Percentiles rank a stretch among this genome's conserved stretches.
phyloP scores from a whole-genome alignment of 768 basidiomycete genomes.

The Cystofilobasidium ferigula region DNA sequence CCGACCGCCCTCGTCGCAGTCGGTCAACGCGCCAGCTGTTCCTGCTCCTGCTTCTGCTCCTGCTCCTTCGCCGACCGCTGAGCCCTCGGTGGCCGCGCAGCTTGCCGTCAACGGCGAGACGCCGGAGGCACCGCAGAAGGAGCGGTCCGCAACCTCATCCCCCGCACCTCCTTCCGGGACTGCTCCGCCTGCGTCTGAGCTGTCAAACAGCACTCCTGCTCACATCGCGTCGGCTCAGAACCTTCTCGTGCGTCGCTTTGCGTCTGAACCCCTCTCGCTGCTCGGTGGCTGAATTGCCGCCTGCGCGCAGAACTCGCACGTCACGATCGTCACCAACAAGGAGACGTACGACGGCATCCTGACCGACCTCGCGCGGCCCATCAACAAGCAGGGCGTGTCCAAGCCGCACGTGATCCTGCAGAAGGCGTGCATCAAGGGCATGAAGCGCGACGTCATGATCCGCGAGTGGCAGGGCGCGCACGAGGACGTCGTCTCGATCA shows the following conservation, averaged over 20 bases:
- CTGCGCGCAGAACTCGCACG: background rate
- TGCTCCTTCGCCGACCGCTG: background rate
- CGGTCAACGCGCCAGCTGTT: background rate
- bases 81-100: no score
- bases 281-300: no score
- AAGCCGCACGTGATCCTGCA: background rate
- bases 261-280: no score
- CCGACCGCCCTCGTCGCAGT: background rate
- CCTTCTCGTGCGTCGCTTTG: background rate
- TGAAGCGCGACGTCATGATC: constrained; percentile 10
- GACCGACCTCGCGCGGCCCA: background rate
- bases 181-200: background rate
- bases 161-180: background rate
- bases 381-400: background rate
- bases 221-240: background rate
- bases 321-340: constrained; percentile 2
- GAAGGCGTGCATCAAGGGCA: constrained; percentile 5
- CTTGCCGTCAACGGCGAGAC: background rate
- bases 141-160: background rate
- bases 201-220: background rate
- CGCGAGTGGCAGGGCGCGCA: constrained; percentile 3
- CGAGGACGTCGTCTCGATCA: background rate
- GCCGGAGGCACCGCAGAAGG: background rate
- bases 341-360: constrained; percentile 6
- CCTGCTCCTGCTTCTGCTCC: background rate